A percentile compares a stretch with the other conserved stretches of the same genome.
phyloP scores from a whole-genome alignment of 345 rosid genomes.

The Melaleuca quinquenervia region DNA sequence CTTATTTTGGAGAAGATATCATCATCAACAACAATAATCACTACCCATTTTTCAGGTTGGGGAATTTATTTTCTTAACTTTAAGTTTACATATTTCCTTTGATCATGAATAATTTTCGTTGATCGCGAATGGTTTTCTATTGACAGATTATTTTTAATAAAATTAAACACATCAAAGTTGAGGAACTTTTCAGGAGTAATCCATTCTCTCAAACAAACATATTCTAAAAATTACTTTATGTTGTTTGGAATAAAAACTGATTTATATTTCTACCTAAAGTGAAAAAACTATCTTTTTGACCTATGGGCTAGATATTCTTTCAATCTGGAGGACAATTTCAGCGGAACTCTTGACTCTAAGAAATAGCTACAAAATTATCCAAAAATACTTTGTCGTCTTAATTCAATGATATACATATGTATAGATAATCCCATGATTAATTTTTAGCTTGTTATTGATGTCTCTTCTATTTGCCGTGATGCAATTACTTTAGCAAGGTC shows the following conservation, averaged over 20 bases:
- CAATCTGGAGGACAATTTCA: background rate
- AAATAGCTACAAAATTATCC: background rate
- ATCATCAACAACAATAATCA: background rate
- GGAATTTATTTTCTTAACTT: background rate
- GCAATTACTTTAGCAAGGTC: background rate
- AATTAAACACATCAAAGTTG: background rate
- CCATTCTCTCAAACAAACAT: background rate
- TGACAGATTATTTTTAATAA: background rate
- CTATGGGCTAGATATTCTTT: background rate
- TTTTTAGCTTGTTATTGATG: background rate
- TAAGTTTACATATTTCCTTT: background rate
- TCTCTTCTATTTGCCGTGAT: background rate
- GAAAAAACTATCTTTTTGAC: background rate
- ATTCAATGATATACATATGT: background rate
- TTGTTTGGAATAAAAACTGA: background rate
- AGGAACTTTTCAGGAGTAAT: background rate
- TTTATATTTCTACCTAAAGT: background rate
- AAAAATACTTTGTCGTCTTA: background rate
- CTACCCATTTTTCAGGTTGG: background rate
- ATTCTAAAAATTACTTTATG: too few relatives aligned
- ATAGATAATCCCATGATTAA: background rate
- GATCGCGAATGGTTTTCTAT: background rate
- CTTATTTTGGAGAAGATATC: background rate
- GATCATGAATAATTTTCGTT: fast-evolving
- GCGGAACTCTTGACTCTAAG: background rate